Evolutionary conservation across 2,329 filamentous ascomycete genomes (phyloP).

Genomic region (Eurotiales sp.): DNA sequence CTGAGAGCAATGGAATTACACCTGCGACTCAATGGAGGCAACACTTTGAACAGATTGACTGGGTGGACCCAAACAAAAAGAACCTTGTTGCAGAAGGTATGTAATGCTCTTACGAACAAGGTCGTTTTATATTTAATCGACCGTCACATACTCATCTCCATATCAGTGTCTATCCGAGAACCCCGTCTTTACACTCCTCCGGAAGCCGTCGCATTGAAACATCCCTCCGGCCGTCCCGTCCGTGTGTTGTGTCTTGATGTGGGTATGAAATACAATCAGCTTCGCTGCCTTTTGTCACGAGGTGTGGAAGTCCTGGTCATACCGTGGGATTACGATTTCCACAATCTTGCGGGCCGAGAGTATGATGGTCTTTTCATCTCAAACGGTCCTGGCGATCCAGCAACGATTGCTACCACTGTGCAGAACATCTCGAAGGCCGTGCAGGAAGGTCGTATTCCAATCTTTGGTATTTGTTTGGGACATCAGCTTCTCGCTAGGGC

Average conservation of each 20-base stretch:
- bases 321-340: conserved; percentile 94
- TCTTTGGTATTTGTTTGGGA: conserved; percentile 95
- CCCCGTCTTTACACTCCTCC: conserved; percentile 82
- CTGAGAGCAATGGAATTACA: conserved; percentile 28
- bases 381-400: conserved; percentile 94
- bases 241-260: conserved; percentile 93
- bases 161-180: conserved; percentile 77
- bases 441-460: conserved; percentile 73
- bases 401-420: conserved; percentile 73
- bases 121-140: neutral
- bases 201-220: conserved; percentile 67
- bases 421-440: conserved; percentile 74
- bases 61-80: conserved; percentile 86
- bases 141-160: conserved; percentile 33
- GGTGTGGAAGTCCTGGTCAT: conserved; percentile 93
- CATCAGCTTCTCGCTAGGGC: conserved; percentile 90
- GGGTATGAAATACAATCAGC: conserved; percentile 96
- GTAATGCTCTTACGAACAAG: conserved; percentile 27
- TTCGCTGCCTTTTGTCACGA: conserved; percentile 84
- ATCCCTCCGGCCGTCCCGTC: conserved; percentile 81
- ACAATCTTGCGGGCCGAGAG: conserved; percentile 68
- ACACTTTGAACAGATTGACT: conserved; percentile 76
- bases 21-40: conserved; percentile 42
- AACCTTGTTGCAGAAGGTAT: conserved; percentile 95
- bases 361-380: conserved; percentile 98